A percentile compares a stretch with the other conserved stretches of the same genome.
Conservation (phyloP, 2,329 filamentous ascomycete genomes). For the Coccinonectria pachysandricola region DNA sequence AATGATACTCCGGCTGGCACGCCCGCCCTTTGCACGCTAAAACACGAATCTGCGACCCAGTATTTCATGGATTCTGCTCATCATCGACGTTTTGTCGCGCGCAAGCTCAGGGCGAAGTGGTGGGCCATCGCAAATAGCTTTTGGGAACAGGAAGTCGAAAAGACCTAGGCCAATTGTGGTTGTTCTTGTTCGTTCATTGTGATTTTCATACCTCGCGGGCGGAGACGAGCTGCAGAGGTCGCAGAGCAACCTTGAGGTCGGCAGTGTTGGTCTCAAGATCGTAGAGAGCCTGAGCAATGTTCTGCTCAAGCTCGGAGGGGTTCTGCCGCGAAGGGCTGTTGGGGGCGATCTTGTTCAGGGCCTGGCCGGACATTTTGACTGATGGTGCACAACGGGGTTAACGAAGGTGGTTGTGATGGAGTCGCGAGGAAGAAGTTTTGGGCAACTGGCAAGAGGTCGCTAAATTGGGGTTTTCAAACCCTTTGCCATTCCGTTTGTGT, state of each 20-base stretch:
- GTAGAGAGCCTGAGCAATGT: slow-evolving; percentile 93
- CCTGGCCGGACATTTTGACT: slow-evolving; percentile 54
- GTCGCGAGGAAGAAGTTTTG: slow-evolving; percentile 21
- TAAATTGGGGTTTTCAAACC: slow-evolving; percentile 35
- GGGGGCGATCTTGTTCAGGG: slow-evolving; percentile 95
- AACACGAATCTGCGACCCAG: slow-evolving; percentile 9
- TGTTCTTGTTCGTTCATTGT: too few relatives aligned
- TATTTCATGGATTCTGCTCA: slow-evolving; percentile 11
- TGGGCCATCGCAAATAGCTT: slow-evolving; percentile 26
- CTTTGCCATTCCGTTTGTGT: slow-evolving; percentile 12
- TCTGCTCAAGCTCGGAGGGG: slow-evolving; percentile 95
- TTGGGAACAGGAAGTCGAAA: slow-evolving; percentile 35
- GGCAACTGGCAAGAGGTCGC: slow-evolving; percentile 19
- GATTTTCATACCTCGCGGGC: slow-evolving; percentile 89
- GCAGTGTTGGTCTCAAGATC: slow-evolving; percentile 99
- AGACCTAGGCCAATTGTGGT: slow-evolving; percentile 10
- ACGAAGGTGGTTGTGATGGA: slow-evolving; percentile 19
- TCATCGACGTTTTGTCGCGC: slow-evolving; percentile 17
- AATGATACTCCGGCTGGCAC: slow-evolving; percentile 28
- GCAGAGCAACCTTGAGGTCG: slow-evolving; percentile 92
- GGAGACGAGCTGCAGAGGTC: slow-evolving; percentile 97
- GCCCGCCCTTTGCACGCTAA: slow-evolving; percentile 19
- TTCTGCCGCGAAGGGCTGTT: slow-evolving; percentile 95
- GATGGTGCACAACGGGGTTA: slow-evolving; percentile 27
- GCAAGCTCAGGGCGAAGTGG: slow-evolving; percentile 16